These are phyloP conservation scores for Annulohypoxylon truncatum DNA, from an alignment of 2,329 filamentous ascomycete genomes.

Conservation along the genomic window DNA sequence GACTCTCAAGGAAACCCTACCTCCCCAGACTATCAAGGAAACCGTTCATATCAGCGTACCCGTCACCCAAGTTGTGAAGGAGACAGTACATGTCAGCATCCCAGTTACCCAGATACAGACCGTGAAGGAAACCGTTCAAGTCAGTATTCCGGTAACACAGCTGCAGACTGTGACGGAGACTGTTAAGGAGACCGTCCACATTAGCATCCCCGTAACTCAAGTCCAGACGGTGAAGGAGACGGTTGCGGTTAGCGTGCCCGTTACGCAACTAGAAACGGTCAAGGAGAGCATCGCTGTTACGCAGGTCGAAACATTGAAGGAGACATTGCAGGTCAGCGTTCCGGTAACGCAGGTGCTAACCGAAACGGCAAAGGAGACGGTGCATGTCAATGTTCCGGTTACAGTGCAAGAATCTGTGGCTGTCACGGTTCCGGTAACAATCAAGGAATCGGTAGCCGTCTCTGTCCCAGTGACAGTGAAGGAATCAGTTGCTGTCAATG, in stretches of 20 bases:
- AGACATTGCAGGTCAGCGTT: slow-evolving; percentile 25
- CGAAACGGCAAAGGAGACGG: slow-evolving; percentile 18
- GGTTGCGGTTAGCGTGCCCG: slow-evolving; percentile 2
- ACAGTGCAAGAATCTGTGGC: slow-evolving; percentile 20
- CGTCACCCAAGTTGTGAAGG: slow-evolving; percentile 14
- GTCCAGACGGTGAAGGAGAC: slow-evolving; percentile 20
- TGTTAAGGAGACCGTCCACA: slow-evolving; percentile 13
- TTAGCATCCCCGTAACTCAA: slow-evolving; percentile 11
- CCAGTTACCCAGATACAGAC: slow-evolving; percentile 27
- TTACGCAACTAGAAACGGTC: slow-evolving; percentile 28
- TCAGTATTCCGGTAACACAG: slow-evolving; percentile 16
- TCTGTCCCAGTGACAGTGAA: slow-evolving; percentile 12
- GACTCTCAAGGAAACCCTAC: slow-evolving; percentile 23
- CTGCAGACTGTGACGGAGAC: slow-evolving; percentile 22
- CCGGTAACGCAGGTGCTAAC: slow-evolving; percentile 13
- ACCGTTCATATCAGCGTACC: slow-evolving; percentile 10
- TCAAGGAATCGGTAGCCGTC: slow-evolving; percentile 21
- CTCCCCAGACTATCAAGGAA: slow-evolving; percentile 30
- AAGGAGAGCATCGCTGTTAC: slow-evolving; percentile 17
- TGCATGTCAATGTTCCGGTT: slow-evolving; percentile 21
- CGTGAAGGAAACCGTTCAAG: slow-evolving; percentile 13
- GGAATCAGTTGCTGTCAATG: slow-evolving; percentile 14
- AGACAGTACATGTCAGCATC: slow-evolving; percentile 21
- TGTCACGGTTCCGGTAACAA: not conserved
- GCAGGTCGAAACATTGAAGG: slow-evolving; percentile 19